Conservation (phyloP, 139 green algal genomes). For the Auxenochlorella pyrenoidosa region DNA sequence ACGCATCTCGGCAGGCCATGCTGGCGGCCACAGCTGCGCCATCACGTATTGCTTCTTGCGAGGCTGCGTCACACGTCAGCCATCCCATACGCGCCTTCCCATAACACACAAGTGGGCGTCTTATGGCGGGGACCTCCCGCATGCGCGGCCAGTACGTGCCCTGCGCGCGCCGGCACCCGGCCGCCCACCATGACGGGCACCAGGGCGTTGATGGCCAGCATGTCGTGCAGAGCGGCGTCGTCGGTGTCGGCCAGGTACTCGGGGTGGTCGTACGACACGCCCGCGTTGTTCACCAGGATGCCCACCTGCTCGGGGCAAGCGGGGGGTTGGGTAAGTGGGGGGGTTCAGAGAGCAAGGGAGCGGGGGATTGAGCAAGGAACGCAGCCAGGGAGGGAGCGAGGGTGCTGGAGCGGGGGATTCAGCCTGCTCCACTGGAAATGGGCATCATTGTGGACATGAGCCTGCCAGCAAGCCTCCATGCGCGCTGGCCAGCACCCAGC, state of each 20-base stretch:
- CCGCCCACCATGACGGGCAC: slow-evolving; percentile 48
- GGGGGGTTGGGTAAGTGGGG: neutral
- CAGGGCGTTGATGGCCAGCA: slow-evolving; percentile 75
- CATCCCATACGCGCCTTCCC: too few relatives aligned
- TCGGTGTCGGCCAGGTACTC: slow-evolving; percentile 72
- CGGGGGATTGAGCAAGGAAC: neutral
- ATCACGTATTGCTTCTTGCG: too few relatives aligned
- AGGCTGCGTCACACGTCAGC: too few relatives aligned
- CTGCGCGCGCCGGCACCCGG: too few relatives aligned
- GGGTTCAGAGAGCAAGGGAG: neutral
- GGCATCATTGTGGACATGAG: too few relatives aligned
- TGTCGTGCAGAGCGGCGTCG: slow-evolving; percentile 48
- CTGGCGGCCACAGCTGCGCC: too few relatives aligned
- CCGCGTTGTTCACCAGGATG: slow-evolving; percentile 90
- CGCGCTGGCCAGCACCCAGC: neutral
- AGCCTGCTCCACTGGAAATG: too few relatives aligned
- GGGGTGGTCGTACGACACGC: slow-evolving; percentile 83
- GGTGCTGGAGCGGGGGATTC: too few relatives aligned
- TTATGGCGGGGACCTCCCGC: too few relatives aligned
- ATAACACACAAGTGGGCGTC: neutral
- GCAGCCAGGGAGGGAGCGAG: neutral
- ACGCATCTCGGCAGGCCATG: too few relatives aligned
- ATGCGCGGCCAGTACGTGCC: too few relatives aligned
- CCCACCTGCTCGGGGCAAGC: slow-evolving; percentile 53
- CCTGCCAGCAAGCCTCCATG: neutral